Evolutionary conservation across 192 early-diverging fungal genomes (phyloP), one percentile per base, ranked within the genome.

Genomic region (Backusella sp.): DNA sequence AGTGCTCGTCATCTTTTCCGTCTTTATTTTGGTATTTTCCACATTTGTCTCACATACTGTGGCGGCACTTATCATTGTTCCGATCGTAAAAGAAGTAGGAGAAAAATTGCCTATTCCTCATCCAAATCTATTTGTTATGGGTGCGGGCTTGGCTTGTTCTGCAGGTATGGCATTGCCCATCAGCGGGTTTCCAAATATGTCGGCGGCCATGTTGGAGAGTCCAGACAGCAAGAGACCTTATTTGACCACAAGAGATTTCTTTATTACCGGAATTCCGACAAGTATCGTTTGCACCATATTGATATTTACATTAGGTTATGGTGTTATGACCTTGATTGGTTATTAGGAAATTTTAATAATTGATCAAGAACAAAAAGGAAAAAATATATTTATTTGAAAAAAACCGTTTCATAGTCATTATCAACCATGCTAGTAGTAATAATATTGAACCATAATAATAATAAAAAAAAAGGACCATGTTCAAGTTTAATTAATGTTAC

Each of bases 1-100:
- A 9, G 87, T 89, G 65, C 68, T 92, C 30, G 52, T 84, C 37
- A 78, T 92, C 53, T 89, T 94, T 68, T 82, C 87, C 30, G 78
- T 78, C 1, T 77, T 92, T 66, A 90, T 92, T 11, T 66, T 90
- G 32, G 86, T 92, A 17, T 87, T 91, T 73, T 89, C 92, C 6
- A 89, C 86, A 14, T 94, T 94, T 79, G 90, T 94, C 34, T 88
- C 86, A 7, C 92, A 94, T 75, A 94, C 92, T 0, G 92, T 94
- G 26, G 92, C 90, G 0, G 92, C 92, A 2, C 80, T 94, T 65
- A 94, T 94, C 70, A 90, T 94, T n/a, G 74, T 94, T 66, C 90
- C 90, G 6, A 90, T 94, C 46, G 89, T 94, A 59, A 82, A 88
- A 39, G 82, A 92, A 74, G 89, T 94, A 49, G 92, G 91, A n/a